Evolutionary conservation across 2,329 filamentous ascomycete species (phyloP).

Genomic region (Fusarium solani-melongenae): DNA sequence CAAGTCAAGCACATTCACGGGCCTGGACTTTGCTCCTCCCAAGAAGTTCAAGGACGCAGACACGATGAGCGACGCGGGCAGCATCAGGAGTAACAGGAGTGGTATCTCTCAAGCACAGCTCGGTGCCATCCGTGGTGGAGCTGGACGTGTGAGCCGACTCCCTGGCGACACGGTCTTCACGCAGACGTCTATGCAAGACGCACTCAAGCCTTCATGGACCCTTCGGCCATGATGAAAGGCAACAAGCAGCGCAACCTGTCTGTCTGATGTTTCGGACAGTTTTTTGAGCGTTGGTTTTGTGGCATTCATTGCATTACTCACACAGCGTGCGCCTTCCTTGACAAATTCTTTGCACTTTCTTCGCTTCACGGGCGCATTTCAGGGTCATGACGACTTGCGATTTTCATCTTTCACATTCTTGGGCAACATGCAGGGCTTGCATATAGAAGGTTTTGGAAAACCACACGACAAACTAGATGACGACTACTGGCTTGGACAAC

Average conservation of each 20-base stretch:
- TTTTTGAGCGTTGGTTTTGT: slow-evolving; percentile 35
- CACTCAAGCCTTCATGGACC: slow-evolving; percentile 69
- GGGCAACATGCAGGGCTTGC: slow-evolving; percentile 46
- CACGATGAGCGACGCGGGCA: slow-evolving; percentile 72
- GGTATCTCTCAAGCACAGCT: slow-evolving; percentile 79
- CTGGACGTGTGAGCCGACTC: slow-evolving; percentile 86
- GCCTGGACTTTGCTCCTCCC: slow-evolving; percentile 83
- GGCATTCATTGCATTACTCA: slow-evolving; percentile 40
- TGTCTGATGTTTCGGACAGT: slow-evolving; percentile 14
- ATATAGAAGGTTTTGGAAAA: slow-evolving; percentile 50
- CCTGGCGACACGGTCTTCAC: slow-evolving; percentile 86
- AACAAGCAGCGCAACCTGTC: slow-evolving; percentile 9
- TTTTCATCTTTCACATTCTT: slow-evolving; percentile 40
- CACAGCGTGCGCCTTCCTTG: slow-evolving; percentile 43
- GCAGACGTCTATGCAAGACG: slow-evolving; percentile 70
- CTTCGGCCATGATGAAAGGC: slow-evolving; percentile 57
- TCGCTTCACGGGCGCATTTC: slow-evolving; percentile 43
- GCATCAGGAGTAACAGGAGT: slow-evolving; percentile 72
- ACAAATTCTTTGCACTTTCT: slow-evolving; percentile 41
- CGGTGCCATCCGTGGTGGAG: slow-evolving; percentile 80
- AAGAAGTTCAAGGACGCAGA: slow-evolving; percentile 76
- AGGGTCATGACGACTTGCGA: slow-evolving; percentile 47
- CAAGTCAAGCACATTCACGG: slow-evolving; percentile 82
- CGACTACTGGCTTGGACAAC: slow-evolving; percentile 39
- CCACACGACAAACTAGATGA: slow-evolving; percentile 44